Base-by-base conservation (phyloP, 208 protist genomes). In the Acanthamoeba triangularis region DNA sequence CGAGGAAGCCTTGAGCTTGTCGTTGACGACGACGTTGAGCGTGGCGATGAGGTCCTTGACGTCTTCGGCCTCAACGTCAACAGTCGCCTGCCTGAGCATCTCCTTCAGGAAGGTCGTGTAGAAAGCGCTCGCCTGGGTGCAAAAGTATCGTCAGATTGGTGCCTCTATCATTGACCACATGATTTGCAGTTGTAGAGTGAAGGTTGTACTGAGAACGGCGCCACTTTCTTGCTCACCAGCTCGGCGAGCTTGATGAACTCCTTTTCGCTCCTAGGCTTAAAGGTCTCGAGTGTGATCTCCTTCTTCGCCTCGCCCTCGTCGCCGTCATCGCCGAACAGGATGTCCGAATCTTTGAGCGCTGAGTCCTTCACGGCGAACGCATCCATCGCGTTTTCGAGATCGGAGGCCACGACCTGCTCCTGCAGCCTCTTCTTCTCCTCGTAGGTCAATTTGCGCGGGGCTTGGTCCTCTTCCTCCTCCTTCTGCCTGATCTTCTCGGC, bases 301-400 rank as follows among this genome's bases (percentile, higher is more conserved):
- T 63, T 59, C 84, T 67, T 67, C 25, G 10, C 84, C 47, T n/a
- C 54, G 30, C 20, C 84, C 10, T 67, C 84, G 13, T 67, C 84
- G 20, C n/a, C 52, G 54, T 90, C 84, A n/a, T 49, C 47, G 25
- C 84, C 84, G 28, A 90, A 90, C 84, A 90, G 52, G 54, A 67
- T 84, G 74, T 84, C 74, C 44, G 74, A 84, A 30, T 84, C 84
- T 35, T 90, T 67, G 84, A 69, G 47, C 84, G 47, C 84, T 13
- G 47, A 59, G 23, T 90, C 35, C 30, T 90, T 90, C 33, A 90
- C 56, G 84, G 54, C 84, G 23, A 90, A 90, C 33, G 44, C 52
- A 8, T 90, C 84, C 84, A 47, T 90, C 11, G 84, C 84, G 47
- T 90, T 90, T n/a, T 90, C 84, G 54, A 90, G 41, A 67, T 90